phyloP scores from a whole-genome alignment of 164 flowering plant genomes.

The Warburgia ugandensis region DNA sequence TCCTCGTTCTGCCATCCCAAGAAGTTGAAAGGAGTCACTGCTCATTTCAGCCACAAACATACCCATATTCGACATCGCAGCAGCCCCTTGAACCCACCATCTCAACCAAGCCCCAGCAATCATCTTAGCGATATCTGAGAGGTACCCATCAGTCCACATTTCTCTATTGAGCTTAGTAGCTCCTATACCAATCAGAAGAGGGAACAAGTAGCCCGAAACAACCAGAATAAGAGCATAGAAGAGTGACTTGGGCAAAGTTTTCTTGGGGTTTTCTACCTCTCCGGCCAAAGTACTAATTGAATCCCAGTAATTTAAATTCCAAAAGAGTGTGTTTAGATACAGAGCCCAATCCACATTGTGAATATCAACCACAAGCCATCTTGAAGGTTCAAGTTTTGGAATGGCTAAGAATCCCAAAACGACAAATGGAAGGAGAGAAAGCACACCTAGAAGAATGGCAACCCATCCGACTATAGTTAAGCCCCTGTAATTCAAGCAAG shows the following conservation, averaged over 20 bases:
- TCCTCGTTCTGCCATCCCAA: conserved; percentile 59
- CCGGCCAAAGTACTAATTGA: conserved; percentile 54
- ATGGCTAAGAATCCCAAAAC: conserved; percentile 43
- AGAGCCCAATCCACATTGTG: conserved; percentile 38
- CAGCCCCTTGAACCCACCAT: conserved; percentile 44
- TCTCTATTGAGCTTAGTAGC: conserved; percentile 33
- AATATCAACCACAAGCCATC: conserved; percentile 39
- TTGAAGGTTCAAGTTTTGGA: conserved; percentile 36
- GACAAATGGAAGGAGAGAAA: conserved; percentile 45
- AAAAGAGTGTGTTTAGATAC: conserved; percentile 50
- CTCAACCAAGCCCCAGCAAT: conserved; percentile 51
- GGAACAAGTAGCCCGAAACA: conserved; percentile 40
- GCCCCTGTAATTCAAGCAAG: conserved; percentile 52
- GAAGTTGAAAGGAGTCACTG: conserved; percentile 54
- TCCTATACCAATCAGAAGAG: conserved; percentile 43
- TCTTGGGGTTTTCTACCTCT: conserved; percentile 46
- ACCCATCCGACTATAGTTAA: conserved; percentile 46
- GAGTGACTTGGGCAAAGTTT: conserved; percentile 42
- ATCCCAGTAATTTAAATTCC: conserved; percentile 64
- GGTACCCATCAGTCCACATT: conserved; percentile 49
- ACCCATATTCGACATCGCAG: conserved; percentile 54
- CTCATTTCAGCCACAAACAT: conserved; percentile 61
- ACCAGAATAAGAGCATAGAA: conserved; percentile 41
- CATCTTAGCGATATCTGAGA: conserved; percentile 38
- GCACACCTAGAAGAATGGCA: conserved; percentile 35